These are phyloP conservation scores for Ophiocordyceps australis DNA, from an alignment of 2,329 filamentous ascomycete genomes.

Conservation along the genomic window DNA sequence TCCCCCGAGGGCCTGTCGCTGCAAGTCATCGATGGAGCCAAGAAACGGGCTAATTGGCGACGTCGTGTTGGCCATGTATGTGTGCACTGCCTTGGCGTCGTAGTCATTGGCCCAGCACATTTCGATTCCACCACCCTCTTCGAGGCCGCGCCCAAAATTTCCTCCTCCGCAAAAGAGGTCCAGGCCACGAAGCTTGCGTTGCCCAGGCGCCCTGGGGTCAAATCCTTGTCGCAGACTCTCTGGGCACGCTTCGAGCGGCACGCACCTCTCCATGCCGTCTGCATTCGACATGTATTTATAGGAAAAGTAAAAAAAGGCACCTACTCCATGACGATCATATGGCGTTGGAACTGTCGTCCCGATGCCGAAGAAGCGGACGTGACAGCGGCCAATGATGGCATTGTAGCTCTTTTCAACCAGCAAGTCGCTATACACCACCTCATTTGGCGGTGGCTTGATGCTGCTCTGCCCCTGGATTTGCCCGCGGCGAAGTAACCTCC, in stretches of 20 bases:
- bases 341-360: slow-evolving; percentile 34
- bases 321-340: slow-evolving; percentile 47
- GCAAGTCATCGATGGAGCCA: slow-evolving; percentile 55
- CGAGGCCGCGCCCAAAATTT: slow-evolving; percentile 58
- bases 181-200: slow-evolving; percentile 34
- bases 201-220: slow-evolving; percentile 19
- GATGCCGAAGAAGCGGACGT: slow-evolving; percentile 34
- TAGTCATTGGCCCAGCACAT: slow-evolving; percentile 55
- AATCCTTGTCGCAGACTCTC: slow-evolving; percentile 33
- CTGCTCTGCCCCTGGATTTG: slow-evolving; percentile 15
- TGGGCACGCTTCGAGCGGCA: slow-evolving; percentile 17
- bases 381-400: slow-evolving; percentile 35
- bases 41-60: slow-evolving; percentile 34
- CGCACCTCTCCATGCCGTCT: slow-evolving; percentile 3
- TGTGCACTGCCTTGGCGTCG: slow-evolving; percentile 44
- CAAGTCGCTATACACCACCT: slow-evolving; percentile 36
- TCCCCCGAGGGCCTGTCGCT: slow-evolving; percentile 35
- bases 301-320: slow-evolving; percentile 47
- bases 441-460: slow-evolving; percentile 26
- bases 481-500: slow-evolving; percentile 31
- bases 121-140: slow-evolving; percentile 48
- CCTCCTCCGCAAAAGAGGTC: slow-evolving; percentile 68
- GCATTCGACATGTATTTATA: slow-evolving; percentile 8
- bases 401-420: slow-evolving; percentile 15
- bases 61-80: slow-evolving; percentile 49